These are phyloP conservation scores for Colletotrichum sp. DNA, from an alignment of 2,329 filamentous ascomycete genomes.

Conservation along the genomic window DNA sequence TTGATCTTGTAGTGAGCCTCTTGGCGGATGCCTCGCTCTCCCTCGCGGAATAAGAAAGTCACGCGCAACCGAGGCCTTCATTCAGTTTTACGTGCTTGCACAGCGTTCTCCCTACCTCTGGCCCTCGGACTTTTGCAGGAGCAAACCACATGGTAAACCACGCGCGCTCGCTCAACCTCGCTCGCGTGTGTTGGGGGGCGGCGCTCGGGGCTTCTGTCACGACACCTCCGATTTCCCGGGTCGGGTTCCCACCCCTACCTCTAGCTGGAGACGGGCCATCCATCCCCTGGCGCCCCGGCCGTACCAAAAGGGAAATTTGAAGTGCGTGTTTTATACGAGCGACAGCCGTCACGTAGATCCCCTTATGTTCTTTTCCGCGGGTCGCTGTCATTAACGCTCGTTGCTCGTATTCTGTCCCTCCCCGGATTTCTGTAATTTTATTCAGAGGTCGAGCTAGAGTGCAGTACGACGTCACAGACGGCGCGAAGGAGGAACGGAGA, in stretches of 20 bases:
- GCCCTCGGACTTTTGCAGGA: background rate
- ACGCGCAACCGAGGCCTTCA: too few species aligned
- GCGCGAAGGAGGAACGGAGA: background rate
- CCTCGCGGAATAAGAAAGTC: background rate
- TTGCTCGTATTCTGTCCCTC: background rate
- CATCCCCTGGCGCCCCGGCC: background rate
- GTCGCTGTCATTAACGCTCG: background rate
- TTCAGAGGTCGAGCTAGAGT: background rate
- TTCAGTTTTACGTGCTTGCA: background rate
- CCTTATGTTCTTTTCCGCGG: background rate
- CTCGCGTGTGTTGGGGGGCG: background rate
- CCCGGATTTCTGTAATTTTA: background rate
- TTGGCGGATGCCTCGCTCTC: background rate
- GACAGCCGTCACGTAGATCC: background rate
- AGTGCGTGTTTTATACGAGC: background rate
- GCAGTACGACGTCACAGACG: background rate
- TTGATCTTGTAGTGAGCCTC: fast-evolving
- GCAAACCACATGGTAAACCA: background rate
- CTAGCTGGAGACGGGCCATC: background rate
- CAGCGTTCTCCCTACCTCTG: background rate
- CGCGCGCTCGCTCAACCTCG: background rate
- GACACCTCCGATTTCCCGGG: background rate
- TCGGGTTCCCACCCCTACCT: background rate
- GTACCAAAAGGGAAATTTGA: background rate
- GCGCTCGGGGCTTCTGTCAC: background rate